Evolutionary conservation across 192 early-diverging fungal genomes (phyloP).

Genomic region (Umbelopsis vinacea): DNA sequence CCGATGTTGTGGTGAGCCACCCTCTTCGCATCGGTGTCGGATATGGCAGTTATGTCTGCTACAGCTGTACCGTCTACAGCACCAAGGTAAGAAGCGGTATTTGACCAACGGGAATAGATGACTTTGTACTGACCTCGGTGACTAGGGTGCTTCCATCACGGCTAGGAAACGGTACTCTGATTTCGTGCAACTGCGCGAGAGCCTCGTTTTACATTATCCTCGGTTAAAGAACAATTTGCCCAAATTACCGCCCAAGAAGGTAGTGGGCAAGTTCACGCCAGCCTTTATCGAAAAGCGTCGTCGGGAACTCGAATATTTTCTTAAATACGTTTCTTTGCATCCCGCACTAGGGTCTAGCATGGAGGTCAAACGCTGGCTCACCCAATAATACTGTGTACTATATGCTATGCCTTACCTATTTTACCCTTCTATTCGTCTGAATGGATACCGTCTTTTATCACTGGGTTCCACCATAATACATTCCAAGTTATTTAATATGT

Average conservation of each 20-base stretch:
- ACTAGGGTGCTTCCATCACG: slow-evolving; percentile 40
- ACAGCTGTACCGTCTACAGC: slow-evolving; percentile 47
- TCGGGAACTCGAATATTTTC: slow-evolving; percentile 57
- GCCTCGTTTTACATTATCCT: slow-evolving; percentile 41
- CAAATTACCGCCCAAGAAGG: slow-evolving; percentile 55
- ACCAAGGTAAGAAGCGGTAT: slow-evolving; percentile 30
- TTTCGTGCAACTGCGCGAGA: slow-evolving; percentile 48
- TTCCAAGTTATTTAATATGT: too few relatives aligned
- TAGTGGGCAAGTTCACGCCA: slow-evolving; percentile 53
- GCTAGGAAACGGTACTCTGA: slow-evolving; percentile 54
- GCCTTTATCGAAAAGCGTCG: slow-evolving; percentile 54
- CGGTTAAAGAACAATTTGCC: slow-evolving; percentile 46
- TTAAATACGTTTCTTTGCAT: slow-evolving; percentile 56
- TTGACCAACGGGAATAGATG: not conserved
- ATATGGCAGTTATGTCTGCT: slow-evolving; percentile 50
- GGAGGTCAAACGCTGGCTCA: slow-evolving; percentile 54
- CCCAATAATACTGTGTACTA: slow-evolving; percentile 27
- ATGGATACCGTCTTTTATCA: not conserved
- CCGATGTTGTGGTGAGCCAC: slow-evolving; percentile 44
- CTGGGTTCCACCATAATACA: too few relatives aligned
- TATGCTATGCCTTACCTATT: not conserved
- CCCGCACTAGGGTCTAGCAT: slow-evolving; percentile 48
- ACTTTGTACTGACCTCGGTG: not conserved
- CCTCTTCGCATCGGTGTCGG: slow-evolving; percentile 46
- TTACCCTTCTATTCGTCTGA: not conserved